phyloP scores from a whole-genome alignment of 1,284 basidiomycete species.

The Ganoderma boninense region DNA sequence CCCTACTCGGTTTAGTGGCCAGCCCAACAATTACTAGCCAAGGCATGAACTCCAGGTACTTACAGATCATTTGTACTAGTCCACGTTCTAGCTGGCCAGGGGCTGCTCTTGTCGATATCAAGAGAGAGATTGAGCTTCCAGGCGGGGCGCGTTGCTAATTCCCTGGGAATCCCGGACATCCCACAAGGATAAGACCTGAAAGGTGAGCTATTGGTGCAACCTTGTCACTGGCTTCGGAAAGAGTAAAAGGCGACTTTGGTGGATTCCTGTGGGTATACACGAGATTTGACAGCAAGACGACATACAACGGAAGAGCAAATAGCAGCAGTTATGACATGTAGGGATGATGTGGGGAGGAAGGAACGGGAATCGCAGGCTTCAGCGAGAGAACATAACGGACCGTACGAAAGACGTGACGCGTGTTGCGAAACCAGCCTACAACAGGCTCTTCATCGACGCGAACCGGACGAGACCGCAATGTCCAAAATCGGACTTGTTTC shows the following conservation, averaged over 20 bases:
- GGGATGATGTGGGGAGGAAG: not conserved
- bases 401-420: constrained; percentile 14
- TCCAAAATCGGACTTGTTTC: constrained; percentile 8
- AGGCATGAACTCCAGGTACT: not conserved
- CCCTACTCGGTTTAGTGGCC: not conserved
- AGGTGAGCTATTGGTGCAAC: not conserved
- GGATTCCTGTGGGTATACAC: not conserved
- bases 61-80: not conserved
- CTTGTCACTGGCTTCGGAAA: not conserved
- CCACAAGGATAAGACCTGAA: not conserved
- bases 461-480: constrained; percentile 15
- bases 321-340: not conserved
- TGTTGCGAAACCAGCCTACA: not conserved
- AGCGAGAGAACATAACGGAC: constrained; percentile 9
- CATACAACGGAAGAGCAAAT: not conserved
- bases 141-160: not conserved
- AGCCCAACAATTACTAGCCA: not conserved
- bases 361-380: constrained; percentile 8
- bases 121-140: not conserved
- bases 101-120: not conserved
- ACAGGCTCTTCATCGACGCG: constrained; percentile 1
- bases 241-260: not conserved
- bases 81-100: not conserved
- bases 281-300: not conserved
- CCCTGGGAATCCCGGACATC: not conserved